phyloP scores from a whole-genome alignment of 768 basidiomycete genomes.

The Mycena metata region DNA sequence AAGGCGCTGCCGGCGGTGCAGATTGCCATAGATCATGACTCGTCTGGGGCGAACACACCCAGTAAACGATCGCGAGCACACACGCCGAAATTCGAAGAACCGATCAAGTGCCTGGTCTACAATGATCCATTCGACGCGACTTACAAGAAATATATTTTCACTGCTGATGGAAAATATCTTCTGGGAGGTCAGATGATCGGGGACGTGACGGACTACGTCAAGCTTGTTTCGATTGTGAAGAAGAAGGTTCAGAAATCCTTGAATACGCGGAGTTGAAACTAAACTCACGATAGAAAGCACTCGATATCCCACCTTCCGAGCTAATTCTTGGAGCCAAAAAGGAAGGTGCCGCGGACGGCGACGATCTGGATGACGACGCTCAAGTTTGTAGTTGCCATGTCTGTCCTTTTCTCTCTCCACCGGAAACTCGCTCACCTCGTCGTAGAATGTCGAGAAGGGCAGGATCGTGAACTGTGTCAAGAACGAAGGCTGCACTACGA shows the following conservation, averaged over 20 bases:
- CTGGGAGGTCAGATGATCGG: constrained; percentile 89
- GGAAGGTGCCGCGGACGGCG: constrained; percentile 68
- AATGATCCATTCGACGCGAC: constrained; percentile 78
- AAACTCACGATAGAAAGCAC: constrained; percentile 61
- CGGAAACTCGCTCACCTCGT: not conserved
- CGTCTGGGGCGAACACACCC: not conserved
- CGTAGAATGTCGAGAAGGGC: constrained; percentile 74
- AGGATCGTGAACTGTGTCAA: constrained; percentile 64
- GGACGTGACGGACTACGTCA: constrained; percentile 75
- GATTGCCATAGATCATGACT: constrained; percentile 35
- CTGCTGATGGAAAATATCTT: constrained; percentile 76
- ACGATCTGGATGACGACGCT: constrained; percentile 77
- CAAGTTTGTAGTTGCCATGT: constrained; percentile 82
- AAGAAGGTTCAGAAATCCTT: constrained; percentile 63
- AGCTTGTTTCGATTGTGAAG: constrained; percentile 77
- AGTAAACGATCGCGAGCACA: constrained; percentile 15
- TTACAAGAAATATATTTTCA: constrained; percentile 86
- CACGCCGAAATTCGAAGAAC: constrained; percentile 44
- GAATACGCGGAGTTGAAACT: not conserved
- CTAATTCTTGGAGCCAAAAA: constrained; percentile 72
- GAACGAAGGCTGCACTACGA: constrained; percentile 58
- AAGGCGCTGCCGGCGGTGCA: constrained; percentile 41
- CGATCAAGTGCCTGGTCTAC: constrained; percentile 74
- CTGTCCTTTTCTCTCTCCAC: constrained; percentile 31
- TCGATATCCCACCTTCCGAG: constrained; percentile 74